Conservation (phyloP, 2,329 filamentous ascomycete genomes). For the Diplodia corticola region DNA sequence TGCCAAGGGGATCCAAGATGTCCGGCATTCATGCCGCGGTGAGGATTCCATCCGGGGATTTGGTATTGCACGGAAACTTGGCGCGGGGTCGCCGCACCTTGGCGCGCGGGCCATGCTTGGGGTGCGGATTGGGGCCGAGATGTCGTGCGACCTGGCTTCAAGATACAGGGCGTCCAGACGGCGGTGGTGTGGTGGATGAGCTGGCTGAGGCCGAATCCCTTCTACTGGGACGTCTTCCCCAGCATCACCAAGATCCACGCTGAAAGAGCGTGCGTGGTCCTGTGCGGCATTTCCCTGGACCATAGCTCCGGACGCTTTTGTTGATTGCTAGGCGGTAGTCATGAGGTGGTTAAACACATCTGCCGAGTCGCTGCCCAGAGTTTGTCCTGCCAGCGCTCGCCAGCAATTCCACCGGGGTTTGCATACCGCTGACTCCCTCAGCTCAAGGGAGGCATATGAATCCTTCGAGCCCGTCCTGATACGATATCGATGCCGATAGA, state of each 20-base stretch:
- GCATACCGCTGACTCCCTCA: not conserved
- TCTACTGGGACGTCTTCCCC: not conserved
- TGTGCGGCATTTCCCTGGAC: not conserved
- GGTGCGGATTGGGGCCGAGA: not conserved
- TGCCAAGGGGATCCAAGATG: conserved; percentile 12
- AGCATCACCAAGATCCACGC: not conserved
- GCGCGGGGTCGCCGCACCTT: conserved; percentile 8
- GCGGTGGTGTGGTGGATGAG: not conserved
- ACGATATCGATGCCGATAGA: not conserved
- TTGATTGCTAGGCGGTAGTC: not conserved
- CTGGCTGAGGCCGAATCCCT: not conserved
- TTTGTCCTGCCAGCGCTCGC: not conserved
- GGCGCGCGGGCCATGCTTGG: not conserved
- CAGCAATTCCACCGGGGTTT: not conserved
- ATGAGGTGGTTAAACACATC: not conserved
- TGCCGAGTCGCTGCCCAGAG: conserved; percentile 5
- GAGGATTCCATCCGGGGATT: not conserved
- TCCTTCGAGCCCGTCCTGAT: not conserved
- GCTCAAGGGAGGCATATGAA: not conserved
- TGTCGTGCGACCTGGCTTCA: not conserved
- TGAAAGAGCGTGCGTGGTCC: not conserved
- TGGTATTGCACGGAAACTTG: not conserved
- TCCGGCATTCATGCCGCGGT: conserved; percentile 5
- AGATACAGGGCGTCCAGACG: not conserved
- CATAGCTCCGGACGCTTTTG: not conserved